Percentiles rank a stretch among this genome's conserved stretches.
phyloP scores from a whole-genome alignment of 1,139 yeast genomes.

The Diutina ranongensis region DNA sequence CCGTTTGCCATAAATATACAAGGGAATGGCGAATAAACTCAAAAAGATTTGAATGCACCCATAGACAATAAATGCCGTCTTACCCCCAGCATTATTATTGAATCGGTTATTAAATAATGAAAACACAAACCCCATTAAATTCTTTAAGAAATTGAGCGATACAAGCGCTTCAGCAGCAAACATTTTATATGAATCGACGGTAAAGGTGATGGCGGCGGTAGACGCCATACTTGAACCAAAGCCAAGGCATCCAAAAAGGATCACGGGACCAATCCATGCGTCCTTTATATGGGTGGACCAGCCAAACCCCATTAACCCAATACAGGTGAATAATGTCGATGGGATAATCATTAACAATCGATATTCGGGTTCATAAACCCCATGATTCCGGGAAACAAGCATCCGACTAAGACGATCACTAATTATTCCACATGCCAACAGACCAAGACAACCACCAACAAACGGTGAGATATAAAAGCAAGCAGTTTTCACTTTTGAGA shows the following conservation, averaged over 20 bases:
- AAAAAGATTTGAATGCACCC: conserved; percentile 41
- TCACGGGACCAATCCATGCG: conserved; percentile 48
- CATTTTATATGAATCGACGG: conserved; percentile 47
- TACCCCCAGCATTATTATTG: conserved; percentile 30
- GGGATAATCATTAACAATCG: conserved; percentile 45
- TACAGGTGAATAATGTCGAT: conserved; percentile 29
- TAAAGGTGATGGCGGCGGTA: conserved; percentile 49
- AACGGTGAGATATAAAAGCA: conserved; percentile 47
- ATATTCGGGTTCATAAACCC: conserved; percentile 54
- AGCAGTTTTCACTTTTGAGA: conserved; percentile 40
- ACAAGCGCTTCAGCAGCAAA: conserved; percentile 53
- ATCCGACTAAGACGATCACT: conserved; percentile 36
- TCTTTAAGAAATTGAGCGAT: conserved; percentile 42
- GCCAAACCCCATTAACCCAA: conserved; percentile 53
- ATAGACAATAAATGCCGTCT: conserved; percentile 38
- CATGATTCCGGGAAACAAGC: conserved; percentile 30
- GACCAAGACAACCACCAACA: conserved; percentile 48
- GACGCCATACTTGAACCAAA: conserved; percentile 54
- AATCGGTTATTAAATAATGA: conserved; percentile 45
- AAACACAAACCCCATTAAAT: conserved; percentile 43
- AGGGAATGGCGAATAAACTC: conserved; percentile 38
- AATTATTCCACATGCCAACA: conserved; percentile 38
- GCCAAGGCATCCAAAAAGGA: conserved; percentile 43
- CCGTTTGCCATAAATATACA: conserved; percentile 46
- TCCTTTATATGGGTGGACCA: conserved; percentile 41